A percentile compares a stretch with the other conserved stretches of the same genome.
These are phyloP conservation scores for Alternaria angustiovoidea DNA, from an alignment of 2,329 filamentous ascomycete species.

Conservation along the genomic window DNA sequence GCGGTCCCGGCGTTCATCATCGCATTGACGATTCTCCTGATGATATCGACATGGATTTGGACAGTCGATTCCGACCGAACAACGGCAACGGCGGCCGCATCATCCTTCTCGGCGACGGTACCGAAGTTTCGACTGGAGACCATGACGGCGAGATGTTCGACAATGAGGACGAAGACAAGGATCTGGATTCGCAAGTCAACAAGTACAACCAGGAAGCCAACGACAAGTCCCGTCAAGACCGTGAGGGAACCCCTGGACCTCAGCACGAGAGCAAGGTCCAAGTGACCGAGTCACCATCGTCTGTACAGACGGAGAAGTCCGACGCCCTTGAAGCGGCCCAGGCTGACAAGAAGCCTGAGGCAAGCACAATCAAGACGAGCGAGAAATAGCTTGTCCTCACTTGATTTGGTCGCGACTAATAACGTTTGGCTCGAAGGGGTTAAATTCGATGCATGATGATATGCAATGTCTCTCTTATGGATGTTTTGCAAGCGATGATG, in stretches of 20 bases:
- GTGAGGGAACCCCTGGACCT: constrained; percentile 39
- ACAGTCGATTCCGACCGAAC: constrained; percentile 72
- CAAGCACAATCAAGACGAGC: constrained; percentile 20
- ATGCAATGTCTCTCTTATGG: constrained; percentile 27
- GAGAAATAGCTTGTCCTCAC: constrained; percentile 30
- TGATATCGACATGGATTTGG: constrained; percentile 77
- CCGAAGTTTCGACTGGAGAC: constrained; percentile 87
- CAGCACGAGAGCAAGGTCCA: constrained; percentile 27
- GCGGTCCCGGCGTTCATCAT: constrained; percentile 60
- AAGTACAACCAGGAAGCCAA: constrained; percentile 60
- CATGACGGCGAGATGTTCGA: constrained; percentile 95
- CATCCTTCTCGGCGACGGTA: constrained; percentile 94
- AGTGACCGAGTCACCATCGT: constrained; percentile 47
- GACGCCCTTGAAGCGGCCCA: constrained; percentile 27
- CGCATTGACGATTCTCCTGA: constrained; percentile 60
- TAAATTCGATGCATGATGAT: constrained; percentile 7
- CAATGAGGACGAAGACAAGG: constrained; percentile 84
- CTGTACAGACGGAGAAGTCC: constrained; percentile 49
- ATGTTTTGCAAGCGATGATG: constrained; percentile 22
- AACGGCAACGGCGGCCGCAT: constrained; percentile 75
- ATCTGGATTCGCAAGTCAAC: constrained; percentile 82
- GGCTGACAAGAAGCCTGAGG: constrained; percentile 29
- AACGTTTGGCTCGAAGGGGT: background rate
- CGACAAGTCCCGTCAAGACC: constrained; percentile 27
- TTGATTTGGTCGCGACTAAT: constrained; percentile 12